Conservation (phyloP, 306 rosid species). For the Pyrus betulifolia region DNA sequence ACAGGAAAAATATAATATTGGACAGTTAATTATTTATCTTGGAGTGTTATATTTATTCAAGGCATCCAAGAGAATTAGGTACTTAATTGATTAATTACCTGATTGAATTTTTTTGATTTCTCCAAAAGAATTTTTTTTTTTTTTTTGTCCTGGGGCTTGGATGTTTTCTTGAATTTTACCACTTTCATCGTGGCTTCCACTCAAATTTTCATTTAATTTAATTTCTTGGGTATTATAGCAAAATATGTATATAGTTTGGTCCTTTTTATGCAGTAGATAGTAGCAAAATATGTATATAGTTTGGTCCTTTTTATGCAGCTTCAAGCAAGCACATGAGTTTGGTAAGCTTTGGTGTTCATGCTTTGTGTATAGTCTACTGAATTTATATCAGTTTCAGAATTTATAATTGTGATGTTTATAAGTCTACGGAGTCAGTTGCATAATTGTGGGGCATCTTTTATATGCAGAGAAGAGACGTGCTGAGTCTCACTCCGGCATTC, state of each 20-base stretch:
- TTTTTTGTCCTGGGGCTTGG: slow-evolving; percentile 15
- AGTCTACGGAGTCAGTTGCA: not conserved
- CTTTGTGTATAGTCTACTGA: not conserved
- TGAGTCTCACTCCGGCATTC: slow-evolving; percentile 8
- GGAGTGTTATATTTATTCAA: too few relatives aligned
- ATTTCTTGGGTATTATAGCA: not conserved
- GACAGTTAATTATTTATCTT: too few relatives aligned
- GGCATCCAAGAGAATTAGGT: too few relatives aligned
- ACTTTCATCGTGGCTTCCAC: not conserved
- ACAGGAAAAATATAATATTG: too few relatives aligned
- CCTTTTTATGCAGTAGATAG: slow-evolving; percentile 8
- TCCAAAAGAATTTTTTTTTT: not conserved
- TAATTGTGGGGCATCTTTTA: not conserved
- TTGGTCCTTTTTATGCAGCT: too few relatives aligned
- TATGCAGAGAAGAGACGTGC: slow-evolving; percentile 44
- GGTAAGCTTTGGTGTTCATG: slow-evolving; percentile 10
- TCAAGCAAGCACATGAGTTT: slow-evolving; percentile 44
- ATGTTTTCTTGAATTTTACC: not conserved
- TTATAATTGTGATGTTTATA: not conserved
- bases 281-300: not conserved
- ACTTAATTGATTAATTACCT: too few relatives aligned
- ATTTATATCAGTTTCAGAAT: not conserved
- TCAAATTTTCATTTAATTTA: not conserved
- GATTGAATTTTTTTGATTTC: not conserved
- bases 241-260: not conserved